Base-by-base conservation (phyloP, 371 early-diverging fungal genomes). In the Cokeromyces recurvatus region DNA sequence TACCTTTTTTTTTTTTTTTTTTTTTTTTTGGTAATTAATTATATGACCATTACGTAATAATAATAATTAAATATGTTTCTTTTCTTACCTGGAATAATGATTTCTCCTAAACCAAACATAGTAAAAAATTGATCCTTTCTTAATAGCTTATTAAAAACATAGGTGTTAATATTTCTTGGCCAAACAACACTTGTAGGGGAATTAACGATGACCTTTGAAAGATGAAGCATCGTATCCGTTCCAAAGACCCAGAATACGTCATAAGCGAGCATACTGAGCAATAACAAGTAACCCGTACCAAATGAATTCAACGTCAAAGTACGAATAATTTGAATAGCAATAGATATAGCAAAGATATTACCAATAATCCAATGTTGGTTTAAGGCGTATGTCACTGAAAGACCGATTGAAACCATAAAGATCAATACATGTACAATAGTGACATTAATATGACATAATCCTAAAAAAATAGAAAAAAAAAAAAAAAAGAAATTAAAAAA, bases 241-340 rank as follows among this genome's bases (percentile, higher is more conserved):
- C 94, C 94, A 74, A 95, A 96, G 49, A 95, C 92, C 95, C 95
- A 96, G 52, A 94, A 93, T 35, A 94, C 77, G 64, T 96, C 97
- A 62, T 94, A 95, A 23, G 91, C 53, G 61, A 96, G 90, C 44
- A 96, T 74, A 15, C 91, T 92, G n/a, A 74, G 61, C 27, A 96
- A 75, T 38, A 96, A 78, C 23, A 91, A 79, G 65, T 90, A 86
- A 4, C 94, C 97, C 0, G 94, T 94, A 55, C 79, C 77, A 78
- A 94, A 92, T 1, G 59, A 59, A 19, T 59, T 47, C 6, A 59
- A 15, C 0, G 54, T 43, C 8, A 59, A 23, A 25, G 36, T 38
- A 11, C 38, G 40, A 19, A 54, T 54, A 9, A 38, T 31, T 8
- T 46, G 40, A 21, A 54, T 54, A 22, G 50, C 43, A 10, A 59